phyloP scores from a whole-genome alignment of 192 early-diverging fungal species.

The Tieghemiomyces parasiticus region DNA sequence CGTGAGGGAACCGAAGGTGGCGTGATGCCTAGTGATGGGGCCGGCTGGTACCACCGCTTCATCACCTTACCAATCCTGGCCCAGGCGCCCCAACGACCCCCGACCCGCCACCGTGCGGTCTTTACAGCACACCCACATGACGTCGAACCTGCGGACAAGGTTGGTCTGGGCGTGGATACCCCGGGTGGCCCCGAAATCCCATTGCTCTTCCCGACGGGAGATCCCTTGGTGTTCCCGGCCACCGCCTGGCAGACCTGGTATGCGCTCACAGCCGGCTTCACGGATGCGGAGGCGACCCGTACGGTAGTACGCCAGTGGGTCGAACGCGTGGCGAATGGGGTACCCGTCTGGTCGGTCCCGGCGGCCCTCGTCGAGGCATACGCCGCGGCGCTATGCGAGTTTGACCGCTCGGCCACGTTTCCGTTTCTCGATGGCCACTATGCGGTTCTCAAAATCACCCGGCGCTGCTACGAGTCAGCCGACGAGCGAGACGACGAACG shows the following conservation, averaged over 20 bases:
- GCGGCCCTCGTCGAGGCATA: background rate
- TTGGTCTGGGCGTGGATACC: background rate
- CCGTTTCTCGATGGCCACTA: background rate
- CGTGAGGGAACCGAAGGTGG: too few species aligned
- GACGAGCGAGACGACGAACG: background rate
- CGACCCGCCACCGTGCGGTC: background rate
- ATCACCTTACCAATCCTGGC: background rate
- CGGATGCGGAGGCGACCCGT: background rate
- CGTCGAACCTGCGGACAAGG: background rate
- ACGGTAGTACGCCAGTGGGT: slow-evolving; percentile 3
- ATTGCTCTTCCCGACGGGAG: background rate
- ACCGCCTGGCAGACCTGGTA: slow-evolving; percentile 10
- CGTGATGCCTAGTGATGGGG: too few species aligned
- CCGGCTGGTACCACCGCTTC: background rate
- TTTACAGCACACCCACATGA: background rate
- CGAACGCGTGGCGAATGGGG: background rate
- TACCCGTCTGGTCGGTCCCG: slow-evolving; percentile 5
- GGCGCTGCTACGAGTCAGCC: background rate
- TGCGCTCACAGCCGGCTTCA: background rate
- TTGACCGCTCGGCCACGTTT: background rate
- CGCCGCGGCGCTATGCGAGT: background rate
- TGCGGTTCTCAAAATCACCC: background rate
- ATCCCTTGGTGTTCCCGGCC: background rate
- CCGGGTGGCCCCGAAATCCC: too few species aligned
- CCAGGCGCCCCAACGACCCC: background rate